These are phyloP conservation scores for Leishmania lainsoni DNA, from an alignment of 208 protist species.

Conservation along the genomic window DNA sequence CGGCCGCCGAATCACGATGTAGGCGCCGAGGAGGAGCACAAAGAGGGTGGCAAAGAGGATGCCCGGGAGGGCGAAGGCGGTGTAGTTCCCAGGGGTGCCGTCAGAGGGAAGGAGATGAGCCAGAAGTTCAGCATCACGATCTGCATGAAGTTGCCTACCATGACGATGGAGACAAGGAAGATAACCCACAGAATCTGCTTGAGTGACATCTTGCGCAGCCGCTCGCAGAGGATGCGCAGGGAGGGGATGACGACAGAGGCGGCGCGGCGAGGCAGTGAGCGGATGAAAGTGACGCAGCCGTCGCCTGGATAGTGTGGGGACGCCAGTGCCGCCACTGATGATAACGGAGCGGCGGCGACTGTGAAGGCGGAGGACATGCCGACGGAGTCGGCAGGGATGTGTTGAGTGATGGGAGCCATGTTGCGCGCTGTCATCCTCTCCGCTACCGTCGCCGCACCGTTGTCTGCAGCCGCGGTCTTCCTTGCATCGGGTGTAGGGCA, in stretches of 20 bases:
- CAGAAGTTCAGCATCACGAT: conserved; percentile 90
- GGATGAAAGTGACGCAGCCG: not conserved
- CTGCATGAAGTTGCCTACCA: conserved; percentile 77
- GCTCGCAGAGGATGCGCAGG: conserved; percentile 8
- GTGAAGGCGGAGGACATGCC: conserved; percentile 10
- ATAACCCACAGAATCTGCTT: conserved; percentile 50
- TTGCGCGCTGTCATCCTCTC: not conserved
- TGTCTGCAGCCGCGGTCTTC: not conserved
- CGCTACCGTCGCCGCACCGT: not conserved
- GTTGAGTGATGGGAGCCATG: not conserved
- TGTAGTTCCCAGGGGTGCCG: conserved; percentile 70
- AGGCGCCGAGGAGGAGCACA: conserved; percentile 49
- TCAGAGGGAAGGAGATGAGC: conserved; percentile 66
- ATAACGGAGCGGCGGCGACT: not conserved
- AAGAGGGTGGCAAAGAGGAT: conserved; percentile 76
- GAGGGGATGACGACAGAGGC: not conserved
- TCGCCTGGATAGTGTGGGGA: not conserved
- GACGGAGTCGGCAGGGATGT: not conserved
- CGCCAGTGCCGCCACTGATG: not conserved
- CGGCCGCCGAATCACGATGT: conserved; percentile 49
- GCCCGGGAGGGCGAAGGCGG: conserved; percentile 64
- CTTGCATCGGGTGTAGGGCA: not conserved
- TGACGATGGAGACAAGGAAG: conserved; percentile 62
- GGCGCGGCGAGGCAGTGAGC: not conserved
- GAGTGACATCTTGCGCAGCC: conserved; percentile 33